Conservation (phyloP, 305 asterid species). For the Fraxinus ornus region DNA sequence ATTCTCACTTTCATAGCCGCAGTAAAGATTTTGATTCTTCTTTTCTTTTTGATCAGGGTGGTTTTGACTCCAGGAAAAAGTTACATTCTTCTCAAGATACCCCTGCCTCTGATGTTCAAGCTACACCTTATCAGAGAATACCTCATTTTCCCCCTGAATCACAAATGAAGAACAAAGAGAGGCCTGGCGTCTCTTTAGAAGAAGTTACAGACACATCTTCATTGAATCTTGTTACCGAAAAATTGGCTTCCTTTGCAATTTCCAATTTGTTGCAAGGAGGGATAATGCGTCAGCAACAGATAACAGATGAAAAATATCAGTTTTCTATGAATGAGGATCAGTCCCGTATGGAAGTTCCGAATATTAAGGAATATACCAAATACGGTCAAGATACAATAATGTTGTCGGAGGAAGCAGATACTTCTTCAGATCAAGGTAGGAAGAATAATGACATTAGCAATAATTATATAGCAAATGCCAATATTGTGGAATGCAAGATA, state of each 20-base stretch:
- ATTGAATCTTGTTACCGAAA: slow-evolving; percentile 30
- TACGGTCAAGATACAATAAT: slow-evolving; percentile 25
- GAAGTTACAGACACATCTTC: slow-evolving; percentile 27
- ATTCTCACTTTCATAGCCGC: slow-evolving; percentile 32
- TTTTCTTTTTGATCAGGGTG: slow-evolving; percentile 33
- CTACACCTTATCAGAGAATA: slow-evolving; percentile 26
- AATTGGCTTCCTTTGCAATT: slow-evolving; percentile 37
- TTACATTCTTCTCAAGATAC: slow-evolving; percentile 33
- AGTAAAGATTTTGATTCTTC: slow-evolving; percentile 37
- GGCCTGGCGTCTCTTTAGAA: slow-evolving; percentile 25
- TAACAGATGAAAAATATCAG: slow-evolving; percentile 30
- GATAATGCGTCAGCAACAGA: slow-evolving; percentile 31
- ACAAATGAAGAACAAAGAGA: slow-evolving; percentile 35
- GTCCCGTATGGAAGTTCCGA: slow-evolving; percentile 25
- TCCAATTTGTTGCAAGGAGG: slow-evolving; percentile 36
- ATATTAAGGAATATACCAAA: slow-evolving; percentile 29
- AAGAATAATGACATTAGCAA: slow-evolving; percentile 15
- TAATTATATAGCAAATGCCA: slow-evolving; percentile 24
- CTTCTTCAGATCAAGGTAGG: slow-evolving; percentile 25
- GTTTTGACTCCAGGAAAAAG: slow-evolving; percentile 29
- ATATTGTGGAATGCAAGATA: slow-evolving; percentile 29
- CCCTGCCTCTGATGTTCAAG: slow-evolving; percentile 29
- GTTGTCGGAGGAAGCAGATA: slow-evolving; percentile 28
- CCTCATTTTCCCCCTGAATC: slow-evolving; percentile 27
- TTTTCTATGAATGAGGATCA: slow-evolving; percentile 28